Percentiles rank a stretch among this genome's conserved stretches.
phyloP scores from a whole-genome alignment of 108 stramenopile species.

The Asterionellopsis glacialis region DNA sequence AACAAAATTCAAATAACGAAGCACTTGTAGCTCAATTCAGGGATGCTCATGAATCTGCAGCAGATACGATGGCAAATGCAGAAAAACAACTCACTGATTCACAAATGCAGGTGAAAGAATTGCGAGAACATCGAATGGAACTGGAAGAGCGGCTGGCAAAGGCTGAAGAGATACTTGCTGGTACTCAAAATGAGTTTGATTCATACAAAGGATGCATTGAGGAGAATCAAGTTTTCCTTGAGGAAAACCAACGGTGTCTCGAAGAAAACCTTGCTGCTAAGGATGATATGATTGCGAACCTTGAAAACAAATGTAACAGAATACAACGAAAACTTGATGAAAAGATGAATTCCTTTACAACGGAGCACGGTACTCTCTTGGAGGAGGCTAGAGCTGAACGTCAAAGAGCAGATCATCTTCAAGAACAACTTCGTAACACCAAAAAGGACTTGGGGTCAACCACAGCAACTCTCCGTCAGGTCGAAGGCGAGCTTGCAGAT shows the following conservation, averaged over 20 bases:
- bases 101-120: not conserved
- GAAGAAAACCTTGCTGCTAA: not conserved
- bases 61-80: not conserved
- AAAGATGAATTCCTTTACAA: too few relatives aligned
- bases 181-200: not conserved
- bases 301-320: too few relatives aligned
- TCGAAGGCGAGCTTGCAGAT: too few relatives aligned
- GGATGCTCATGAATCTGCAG: not conserved
- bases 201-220: slow-evolving; percentile 1
- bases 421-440: too few relatives aligned
- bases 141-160: slow-evolving; percentile 1
- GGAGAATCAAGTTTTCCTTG: not conserved
- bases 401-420: too few relatives aligned
- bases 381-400: too few relatives aligned
- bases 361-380: too few relatives aligned
- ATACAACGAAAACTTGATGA: too few relatives aligned
- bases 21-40: slow-evolving; percentile 7
- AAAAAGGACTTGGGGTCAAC: too few relatives aligned
- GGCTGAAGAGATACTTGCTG: not conserved
- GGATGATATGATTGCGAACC: too few relatives aligned
- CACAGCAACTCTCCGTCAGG: too few relatives aligned
- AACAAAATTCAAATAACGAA: slow-evolving; percentile 3
- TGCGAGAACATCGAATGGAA: not conserved
- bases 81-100: not conserved
- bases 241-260: not conserved